Base-by-base conservation (phyloP, 257 asterid species). In the Solanum okadae region DNA sequence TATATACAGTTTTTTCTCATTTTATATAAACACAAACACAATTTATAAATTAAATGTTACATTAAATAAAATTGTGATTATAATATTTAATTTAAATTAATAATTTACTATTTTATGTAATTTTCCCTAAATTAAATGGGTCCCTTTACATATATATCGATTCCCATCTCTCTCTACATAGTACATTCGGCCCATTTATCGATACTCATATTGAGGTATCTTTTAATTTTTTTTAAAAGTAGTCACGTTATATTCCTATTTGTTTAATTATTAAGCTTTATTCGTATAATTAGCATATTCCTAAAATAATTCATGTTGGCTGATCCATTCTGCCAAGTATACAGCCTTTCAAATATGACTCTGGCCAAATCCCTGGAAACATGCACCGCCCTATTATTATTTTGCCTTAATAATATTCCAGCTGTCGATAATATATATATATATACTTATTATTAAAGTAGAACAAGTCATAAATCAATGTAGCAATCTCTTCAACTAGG, bases 401-500 rank as follows among this genome's bases (percentile, higher is more conserved):
- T 79, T 3, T 49, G 11, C 37, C 86, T 81, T 27, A 81, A 27
- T 77, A 37, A 77, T 46, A 18, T 81, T 49, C 86, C 86, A 81
- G 42, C 86, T 46, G 67, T 81, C 10, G 86, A 29, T 18, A 81
- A 81, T 10, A n/a, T n/a, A n/a, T n/a, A 44, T 76, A 65, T 12
- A 56, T 56, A 56, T 20, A 56, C 65, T 56, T 56, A 56, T 29
- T 29, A 31, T 46, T 15, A 46, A 81, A 46, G 38, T 81, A 79
- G 85, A 25, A 79, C 27, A 15, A 27, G 85, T 79, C n/a, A 25
- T 79, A 44, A 25, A 15, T 44, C 85, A 79, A 73, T 73, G 27
- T 7, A 1, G 2, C 42, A 16, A 42, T 8, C 65, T 8, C 65
- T 81, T 79, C 67, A 27, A 81, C 20, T 29, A 46, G 1, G 27